These are phyloP conservation scores for Cruciata laevipes DNA, from an alignment of 257 asterid species.

Conservation along the genomic window DNA sequence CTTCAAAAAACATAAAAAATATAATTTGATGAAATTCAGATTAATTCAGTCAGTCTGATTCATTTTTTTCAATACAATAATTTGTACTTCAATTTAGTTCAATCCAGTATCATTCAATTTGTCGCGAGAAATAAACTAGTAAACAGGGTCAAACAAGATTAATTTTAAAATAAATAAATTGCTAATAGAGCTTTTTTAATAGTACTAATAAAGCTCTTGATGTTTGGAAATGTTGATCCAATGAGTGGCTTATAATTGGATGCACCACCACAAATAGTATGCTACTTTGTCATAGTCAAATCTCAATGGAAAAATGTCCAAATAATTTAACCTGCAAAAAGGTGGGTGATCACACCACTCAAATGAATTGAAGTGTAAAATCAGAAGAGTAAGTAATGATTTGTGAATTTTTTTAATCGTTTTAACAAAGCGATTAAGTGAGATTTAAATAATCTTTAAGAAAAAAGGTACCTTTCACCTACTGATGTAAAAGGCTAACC, in stretches of 20 bases:
- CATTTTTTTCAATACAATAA: too few species aligned
- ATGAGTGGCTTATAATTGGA: neutral
- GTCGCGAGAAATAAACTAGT: too few species aligned
- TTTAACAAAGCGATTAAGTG: conserved; percentile 23
- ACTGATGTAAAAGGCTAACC: conserved; percentile 72
- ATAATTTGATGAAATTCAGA: too few species aligned
- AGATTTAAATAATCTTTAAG: conserved; percentile 15
- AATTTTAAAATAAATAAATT: too few species aligned
- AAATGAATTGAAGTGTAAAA: neutral
- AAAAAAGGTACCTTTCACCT: conserved; percentile 63
- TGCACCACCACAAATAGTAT: neutral
- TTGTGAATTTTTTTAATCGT: conserved; percentile 26
- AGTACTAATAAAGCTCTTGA: too few species aligned
- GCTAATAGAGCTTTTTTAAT: too few species aligned
- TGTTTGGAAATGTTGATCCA: neutral
- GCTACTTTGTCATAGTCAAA: neutral
- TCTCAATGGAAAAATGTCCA: neutral
- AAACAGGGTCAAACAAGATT: too few species aligned
- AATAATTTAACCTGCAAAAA: conserved; percentile 1
- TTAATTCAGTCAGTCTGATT: too few species aligned
- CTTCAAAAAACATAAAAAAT: too few species aligned
- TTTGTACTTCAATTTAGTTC: too few species aligned
- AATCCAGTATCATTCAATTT: too few species aligned
- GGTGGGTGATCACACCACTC: neutral
- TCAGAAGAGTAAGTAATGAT: conserved; percentile 25